phyloP scores from a whole-genome alignment of 2,329 filamentous ascomycete species.

The Claviceps humidiphila region DNA sequence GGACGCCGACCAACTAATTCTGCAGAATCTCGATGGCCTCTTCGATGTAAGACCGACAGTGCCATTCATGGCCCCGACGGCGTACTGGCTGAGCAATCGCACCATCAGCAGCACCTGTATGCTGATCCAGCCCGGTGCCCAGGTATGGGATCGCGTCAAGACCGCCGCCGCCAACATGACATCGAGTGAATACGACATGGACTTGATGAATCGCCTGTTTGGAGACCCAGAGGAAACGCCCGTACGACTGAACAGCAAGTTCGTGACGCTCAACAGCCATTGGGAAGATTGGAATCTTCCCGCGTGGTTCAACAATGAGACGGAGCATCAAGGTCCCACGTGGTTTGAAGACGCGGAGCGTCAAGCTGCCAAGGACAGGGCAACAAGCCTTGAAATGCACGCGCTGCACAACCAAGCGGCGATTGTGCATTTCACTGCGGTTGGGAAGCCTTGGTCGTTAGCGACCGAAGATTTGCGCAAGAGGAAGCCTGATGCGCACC shows the following conservation, averaged over 20 bases:
- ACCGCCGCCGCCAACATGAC: neutral
- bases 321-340: constrained; percentile 1
- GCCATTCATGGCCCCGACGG: constrained; percentile 6
- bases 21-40: constrained; percentile 7
- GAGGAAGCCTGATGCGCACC: constrained; percentile 5
- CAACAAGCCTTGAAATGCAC: constrained; percentile 5
- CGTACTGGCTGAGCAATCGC: constrained; percentile 8
- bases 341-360: constrained; percentile 6
- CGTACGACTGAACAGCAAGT: constrained; percentile 3
- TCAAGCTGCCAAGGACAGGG: neutral
- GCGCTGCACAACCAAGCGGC: constrained; percentile 7
- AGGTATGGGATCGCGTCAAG: constrained; percentile 6
- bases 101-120: constrained; percentile 10
- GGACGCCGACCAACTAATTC: constrained; percentile 10
- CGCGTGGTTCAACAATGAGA: constrained; percentile 5
- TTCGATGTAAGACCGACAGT: constrained; percentile 6
- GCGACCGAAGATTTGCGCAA: neutral
- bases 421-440: constrained; percentile 8
- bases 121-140: constrained; percentile 7
- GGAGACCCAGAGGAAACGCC: neutral
- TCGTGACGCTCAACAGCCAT: constrained; percentile 8
- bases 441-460: constrained; percentile 9
- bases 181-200: constrained; percentile 9
- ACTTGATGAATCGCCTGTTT: constrained; percentile 10
- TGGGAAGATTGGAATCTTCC: constrained; percentile 11